Conservation (phyloP, 768 basidiomycete genomes). For the Pleurotus eryngii region DNA sequence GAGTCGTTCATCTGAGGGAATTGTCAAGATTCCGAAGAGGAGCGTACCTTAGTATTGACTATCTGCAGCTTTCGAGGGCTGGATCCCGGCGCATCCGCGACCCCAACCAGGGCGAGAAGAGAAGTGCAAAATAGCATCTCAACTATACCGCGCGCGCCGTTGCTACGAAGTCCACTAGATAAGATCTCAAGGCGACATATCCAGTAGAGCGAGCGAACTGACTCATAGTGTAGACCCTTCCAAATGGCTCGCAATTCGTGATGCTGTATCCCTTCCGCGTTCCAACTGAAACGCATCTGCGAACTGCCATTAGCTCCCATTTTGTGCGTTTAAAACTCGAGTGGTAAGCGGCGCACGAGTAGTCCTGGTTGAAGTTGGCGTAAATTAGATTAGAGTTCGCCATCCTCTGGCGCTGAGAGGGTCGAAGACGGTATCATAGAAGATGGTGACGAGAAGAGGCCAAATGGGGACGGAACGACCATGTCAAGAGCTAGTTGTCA, state of each 20-base stretch:
- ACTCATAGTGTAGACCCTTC: conserved; percentile 94
- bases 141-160: conserved; percentile 92
- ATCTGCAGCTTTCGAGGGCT: conserved; percentile 95
- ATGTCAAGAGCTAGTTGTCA: no score
- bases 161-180: conserved; percentile 42
- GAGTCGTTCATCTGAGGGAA: conserved; percentile 8
- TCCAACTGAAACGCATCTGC: conserved; percentile 87
- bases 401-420: conserved; percentile 19
- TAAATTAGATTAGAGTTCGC: conserved; percentile 60
- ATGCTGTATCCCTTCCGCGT: conserved; percentile 96
- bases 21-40: background rate
- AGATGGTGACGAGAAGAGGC: no score
- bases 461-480: no score
- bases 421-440: no score
- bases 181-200: background rate
- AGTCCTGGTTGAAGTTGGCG: conserved; percentile 98
- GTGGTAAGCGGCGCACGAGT: conserved; percentile 56
- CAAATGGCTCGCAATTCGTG: conserved; percentile 97
- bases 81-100: no score
- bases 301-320: conserved; percentile 8
- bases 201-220: conserved; percentile 32
- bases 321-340: background rate
- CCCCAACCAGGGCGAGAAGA: conserved; percentile 93
- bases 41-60: conserved; percentile 91
- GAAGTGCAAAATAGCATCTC: conserved; percentile 99